These are phyloP conservation scores for Nevesoporus exiguus DNA, from an alignment of 768 basidiomycete genomes.

Conservation along the genomic window DNA sequence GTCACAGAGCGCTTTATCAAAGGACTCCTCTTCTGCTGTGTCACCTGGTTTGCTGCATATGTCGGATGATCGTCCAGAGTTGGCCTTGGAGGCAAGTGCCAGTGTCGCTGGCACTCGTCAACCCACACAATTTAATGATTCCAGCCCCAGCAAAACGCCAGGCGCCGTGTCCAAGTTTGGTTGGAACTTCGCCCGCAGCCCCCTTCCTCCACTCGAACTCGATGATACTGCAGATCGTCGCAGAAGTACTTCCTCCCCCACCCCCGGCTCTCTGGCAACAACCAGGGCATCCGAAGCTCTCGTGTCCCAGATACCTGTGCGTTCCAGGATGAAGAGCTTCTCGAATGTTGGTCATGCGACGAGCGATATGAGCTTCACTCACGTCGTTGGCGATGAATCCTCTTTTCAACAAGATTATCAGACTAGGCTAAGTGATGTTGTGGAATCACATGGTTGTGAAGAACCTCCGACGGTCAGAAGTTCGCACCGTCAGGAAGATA, in stretches of 20 bases:
- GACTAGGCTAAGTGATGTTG: slow-evolving; percentile 27
- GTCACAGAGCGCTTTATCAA: not conserved
- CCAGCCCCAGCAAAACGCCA: slow-evolving; percentile 17
- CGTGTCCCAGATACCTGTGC: slow-evolving; percentile 41
- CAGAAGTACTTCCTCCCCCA: slow-evolving; percentile 24
- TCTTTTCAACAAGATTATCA: slow-evolving; percentile 26
- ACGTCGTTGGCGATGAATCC: slow-evolving; percentile 22
- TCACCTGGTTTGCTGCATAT: slow-evolving; percentile 1
- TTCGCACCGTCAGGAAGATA: slow-evolving; percentile 17
- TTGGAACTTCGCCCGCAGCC: slow-evolving; percentile 39
- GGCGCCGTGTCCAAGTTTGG: slow-evolving; percentile 33
- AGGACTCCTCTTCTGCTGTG: not conserved
- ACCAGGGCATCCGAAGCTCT: slow-evolving; percentile 24
- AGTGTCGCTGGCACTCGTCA: not conserved
- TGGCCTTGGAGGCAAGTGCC: not conserved
- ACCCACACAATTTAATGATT: not conserved
- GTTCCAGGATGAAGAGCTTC: slow-evolving; percentile 35
- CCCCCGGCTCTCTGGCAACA: slow-evolving; percentile 23
- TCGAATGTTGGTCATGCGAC: slow-evolving; percentile 14
- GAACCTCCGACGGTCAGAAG: slow-evolving; percentile 19
- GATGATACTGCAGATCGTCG: slow-evolving; percentile 23
- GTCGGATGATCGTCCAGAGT: slow-evolving; percentile 1
- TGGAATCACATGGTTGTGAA: slow-evolving; percentile 22
- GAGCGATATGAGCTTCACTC: slow-evolving; percentile 23
- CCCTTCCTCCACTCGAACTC: slow-evolving; percentile 40